phyloP scores from a whole-genome alignment of 805 yeast genomes.

The Wickerhamomyces strasburgensis region DNA sequence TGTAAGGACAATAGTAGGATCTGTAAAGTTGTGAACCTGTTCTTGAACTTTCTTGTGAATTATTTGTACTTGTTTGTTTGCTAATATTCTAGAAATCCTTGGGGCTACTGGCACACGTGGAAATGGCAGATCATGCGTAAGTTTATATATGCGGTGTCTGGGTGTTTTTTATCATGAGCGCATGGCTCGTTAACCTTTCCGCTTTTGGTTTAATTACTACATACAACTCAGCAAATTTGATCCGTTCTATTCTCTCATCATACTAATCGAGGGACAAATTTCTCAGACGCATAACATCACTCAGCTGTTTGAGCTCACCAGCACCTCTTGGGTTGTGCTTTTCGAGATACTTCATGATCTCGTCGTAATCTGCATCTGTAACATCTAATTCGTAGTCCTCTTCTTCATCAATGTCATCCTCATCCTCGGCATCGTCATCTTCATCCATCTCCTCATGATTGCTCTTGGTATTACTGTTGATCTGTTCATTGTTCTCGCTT shows the following conservation, averaged over 20 bases:
- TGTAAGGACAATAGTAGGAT: background rate
- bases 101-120: background rate
- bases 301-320: slow-evolving; percentile 12
- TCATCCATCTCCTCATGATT: slow-evolving; percentile 24
- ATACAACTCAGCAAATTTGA: too few relatives aligned
- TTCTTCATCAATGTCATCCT: slow-evolving; percentile 28
- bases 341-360: slow-evolving; percentile 18
- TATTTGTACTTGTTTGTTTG: background rate
- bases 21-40: background rate
- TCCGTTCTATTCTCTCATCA: too few relatives aligned
- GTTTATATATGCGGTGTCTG: too few relatives aligned
- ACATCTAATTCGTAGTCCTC: slow-evolving; percentile 25
- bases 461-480: too few relatives aligned
- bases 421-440: slow-evolving; percentile 27
- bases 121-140: slow-evolving; percentile 1
- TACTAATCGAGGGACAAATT: slow-evolving; percentile 1
- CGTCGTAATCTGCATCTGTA: slow-evolving; percentile 21
- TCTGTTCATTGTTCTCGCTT: slow-evolving; percentile 14
- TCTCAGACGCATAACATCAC: slow-evolving; percentile 17
- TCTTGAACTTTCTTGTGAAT: background rate
- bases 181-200: too few relatives aligned
- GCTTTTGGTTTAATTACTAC: too few relatives aligned
- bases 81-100: background rate
- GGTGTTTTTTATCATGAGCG: too few relatives aligned
- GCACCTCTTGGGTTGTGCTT: slow-evolving; percentile 24